Evolutionary conservation across 2,329 filamentous ascomycete species (phyloP).

Genomic region (Colletotrichum caudatum): DNA sequence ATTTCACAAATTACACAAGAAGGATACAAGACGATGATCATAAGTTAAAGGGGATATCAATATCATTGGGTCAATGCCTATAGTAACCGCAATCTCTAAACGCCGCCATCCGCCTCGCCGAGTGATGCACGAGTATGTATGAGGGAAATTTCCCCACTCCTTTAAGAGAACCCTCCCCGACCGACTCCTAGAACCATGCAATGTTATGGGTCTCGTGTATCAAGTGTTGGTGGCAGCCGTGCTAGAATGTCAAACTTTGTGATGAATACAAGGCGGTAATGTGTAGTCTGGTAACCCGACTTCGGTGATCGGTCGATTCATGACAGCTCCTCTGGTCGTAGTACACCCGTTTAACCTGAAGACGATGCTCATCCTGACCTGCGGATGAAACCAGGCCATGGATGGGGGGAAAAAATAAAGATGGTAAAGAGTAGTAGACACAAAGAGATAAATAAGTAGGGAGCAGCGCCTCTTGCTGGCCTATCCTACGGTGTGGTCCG

Average conservation of each 20-base stretch:
- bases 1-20: not conserved
- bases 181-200: conserved; percentile 40
- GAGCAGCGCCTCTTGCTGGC: conserved; percentile 17
- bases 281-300: conserved; percentile 10
- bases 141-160: conserved; percentile 23
- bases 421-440: conserved; percentile 5
- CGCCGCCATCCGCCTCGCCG: conserved; percentile 40
- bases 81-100: conserved; percentile 37
- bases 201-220: conserved; percentile 29
- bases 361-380: conserved; percentile 2
- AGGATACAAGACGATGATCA: not conserved
- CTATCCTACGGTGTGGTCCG: conserved; percentile 1
- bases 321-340: conserved; percentile 6
- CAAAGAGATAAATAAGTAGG: conserved; percentile 10
- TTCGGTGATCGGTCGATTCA: not conserved
- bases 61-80: conserved; percentile 40
- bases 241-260: conserved; percentile 15
- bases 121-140: conserved; percentile 40
- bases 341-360: not conserved
- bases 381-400: conserved; percentile 5
- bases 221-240: conserved; percentile 8
- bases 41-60: conserved; percentile 24
- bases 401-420: conserved; percentile 6
- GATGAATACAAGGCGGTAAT: conserved; percentile 28
- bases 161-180: conserved; percentile 27